Percentiles rank a stretch among this genome's conserved stretches.
phyloP scores from a whole-genome alignment of 2,329 filamentous ascomycete species.

The Dryadomyces quercivorus region DNA sequence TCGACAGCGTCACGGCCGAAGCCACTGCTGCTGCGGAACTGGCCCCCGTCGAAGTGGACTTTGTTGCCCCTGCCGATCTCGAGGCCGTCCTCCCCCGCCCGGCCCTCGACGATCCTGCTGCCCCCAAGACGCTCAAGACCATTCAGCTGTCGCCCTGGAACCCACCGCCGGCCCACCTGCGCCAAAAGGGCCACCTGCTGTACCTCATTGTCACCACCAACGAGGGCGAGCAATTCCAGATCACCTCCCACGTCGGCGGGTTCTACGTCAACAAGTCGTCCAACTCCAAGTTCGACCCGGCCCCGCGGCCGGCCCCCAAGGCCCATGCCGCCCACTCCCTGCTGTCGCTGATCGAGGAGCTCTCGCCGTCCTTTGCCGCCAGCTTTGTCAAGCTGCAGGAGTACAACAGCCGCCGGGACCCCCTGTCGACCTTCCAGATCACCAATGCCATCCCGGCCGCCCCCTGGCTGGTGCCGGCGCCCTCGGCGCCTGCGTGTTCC shows the following conservation, averaged over 20 bases:
- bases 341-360: slow-evolving; percentile 59
- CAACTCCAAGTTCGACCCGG: slow-evolving; percentile 89
- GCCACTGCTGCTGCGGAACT: slow-evolving; percentile 25
- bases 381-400: slow-evolving; percentile 72
- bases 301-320: slow-evolving; percentile 68
- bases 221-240: slow-evolving; percentile 88
- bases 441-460: slow-evolving; percentile 87
- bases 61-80: slow-evolving; percentile 55
- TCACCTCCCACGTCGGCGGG: slow-evolving; percentile 85
- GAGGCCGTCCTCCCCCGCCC: slow-evolving; percentile 58
- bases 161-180: slow-evolving; percentile 81
- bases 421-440: slow-evolving; percentile 86
- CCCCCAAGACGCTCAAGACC: slow-evolving; percentile 84
- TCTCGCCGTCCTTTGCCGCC: slow-evolving; percentile 73
- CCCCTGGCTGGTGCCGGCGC: slow-evolving; percentile 76
- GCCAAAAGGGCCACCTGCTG: slow-evolving; percentile 83
- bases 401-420: slow-evolving; percentile 73
- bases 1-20: slow-evolving; percentile 58
- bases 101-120: slow-evolving; percentile 35
- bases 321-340: slow-evolving; percentile 73
- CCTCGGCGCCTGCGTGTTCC: slow-evolving; percentile 48
- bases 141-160: slow-evolving; percentile 91
- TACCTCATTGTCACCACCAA: slow-evolving; percentile 84
- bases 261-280: slow-evolving; percentile 97
- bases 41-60: slow-evolving; percentile 53